These are phyloP conservation scores for Novymonas esmeraldas DNA, from an alignment of 208 protist genomes.

Conservation along the genomic window DNA sequence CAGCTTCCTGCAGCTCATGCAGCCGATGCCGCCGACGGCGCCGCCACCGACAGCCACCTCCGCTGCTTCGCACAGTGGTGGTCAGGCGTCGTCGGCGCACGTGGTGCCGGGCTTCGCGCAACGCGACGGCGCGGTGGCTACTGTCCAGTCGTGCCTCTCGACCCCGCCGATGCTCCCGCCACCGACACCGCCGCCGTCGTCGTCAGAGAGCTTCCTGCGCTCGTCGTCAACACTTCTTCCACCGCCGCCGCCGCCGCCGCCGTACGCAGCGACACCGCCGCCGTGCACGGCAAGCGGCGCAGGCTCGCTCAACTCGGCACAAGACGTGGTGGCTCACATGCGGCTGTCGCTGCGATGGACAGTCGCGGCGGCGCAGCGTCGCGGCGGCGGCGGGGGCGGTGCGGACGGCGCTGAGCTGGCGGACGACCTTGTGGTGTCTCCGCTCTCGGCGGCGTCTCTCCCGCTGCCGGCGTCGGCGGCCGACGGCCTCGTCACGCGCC, in stretches of 20 bases:
- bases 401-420: background rate
- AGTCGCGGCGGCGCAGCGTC: constrained; percentile 1
- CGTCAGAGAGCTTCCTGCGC: background rate
- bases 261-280: constrained; percentile 10
- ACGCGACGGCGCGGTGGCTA: background rate
- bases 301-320: constrained; percentile 14
- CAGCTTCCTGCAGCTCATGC: constrained; percentile 24
- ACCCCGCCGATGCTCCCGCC: background rate
- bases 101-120: background rate
- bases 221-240: background rate
- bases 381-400: background rate
- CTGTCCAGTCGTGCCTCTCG: background rate
- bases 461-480: background rate
- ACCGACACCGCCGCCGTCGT: background rate
- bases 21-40: background rate
- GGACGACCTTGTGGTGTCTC: background rate
- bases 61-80: background rate
- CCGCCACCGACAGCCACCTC: too few species aligned
- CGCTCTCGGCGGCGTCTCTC: background rate
- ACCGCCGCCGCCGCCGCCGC: constrained; percentile 19
- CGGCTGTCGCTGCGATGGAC: constrained; percentile 26
- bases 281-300: constrained; percentile 6
- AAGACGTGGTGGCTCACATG: constrained; percentile 17
- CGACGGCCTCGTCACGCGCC: background rate
- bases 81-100: background rate